These are phyloP conservation scores for Phylloporus arenicola DNA, from an alignment of 768 basidiomycete genomes.

Conservation along the genomic window DNA sequence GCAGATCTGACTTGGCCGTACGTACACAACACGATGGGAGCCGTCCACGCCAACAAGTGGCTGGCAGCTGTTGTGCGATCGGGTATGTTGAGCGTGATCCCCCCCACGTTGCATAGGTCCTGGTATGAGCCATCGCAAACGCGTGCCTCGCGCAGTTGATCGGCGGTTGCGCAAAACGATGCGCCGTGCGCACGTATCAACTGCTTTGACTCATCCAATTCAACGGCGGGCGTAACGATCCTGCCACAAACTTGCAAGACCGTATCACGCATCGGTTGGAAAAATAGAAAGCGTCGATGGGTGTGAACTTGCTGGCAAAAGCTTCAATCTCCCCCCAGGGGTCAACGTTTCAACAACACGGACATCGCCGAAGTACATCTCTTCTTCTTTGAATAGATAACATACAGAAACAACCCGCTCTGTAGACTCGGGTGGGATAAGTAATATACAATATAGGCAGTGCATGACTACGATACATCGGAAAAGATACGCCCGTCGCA, in stretches of 20 bases:
- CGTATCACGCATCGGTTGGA: background rate
- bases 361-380: background rate
- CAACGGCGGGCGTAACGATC: conserved; percentile 2
- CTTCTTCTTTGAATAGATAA: background rate
- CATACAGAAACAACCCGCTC: background rate
- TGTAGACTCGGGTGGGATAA: conserved; percentile 1
- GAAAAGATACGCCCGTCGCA: background rate
- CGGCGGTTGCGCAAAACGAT: no score
- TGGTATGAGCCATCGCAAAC: conserved; percentile 2
- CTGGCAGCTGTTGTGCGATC: conserved; percentile 3
- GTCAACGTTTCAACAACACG: background rate
- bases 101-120: conserved; percentile 15
- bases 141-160: background rate
- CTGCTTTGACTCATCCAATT: background rate
- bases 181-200: background rate
- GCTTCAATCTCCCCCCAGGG: background rate
- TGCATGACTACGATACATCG: conserved; percentile 13
- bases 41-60: conserved; percentile 1
- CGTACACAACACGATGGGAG: conserved; percentile 2
- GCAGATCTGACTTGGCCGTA: conserved; percentile 7
- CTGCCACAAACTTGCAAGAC: background rate
- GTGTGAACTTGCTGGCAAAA: background rate
- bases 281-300: background rate
- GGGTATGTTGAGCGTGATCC: conserved; percentile 1
- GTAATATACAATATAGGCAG: conserved; percentile 9